Evolutionary conservation across 331 rosid species (phyloP).

Genomic region (Quercus lobata): DNA sequence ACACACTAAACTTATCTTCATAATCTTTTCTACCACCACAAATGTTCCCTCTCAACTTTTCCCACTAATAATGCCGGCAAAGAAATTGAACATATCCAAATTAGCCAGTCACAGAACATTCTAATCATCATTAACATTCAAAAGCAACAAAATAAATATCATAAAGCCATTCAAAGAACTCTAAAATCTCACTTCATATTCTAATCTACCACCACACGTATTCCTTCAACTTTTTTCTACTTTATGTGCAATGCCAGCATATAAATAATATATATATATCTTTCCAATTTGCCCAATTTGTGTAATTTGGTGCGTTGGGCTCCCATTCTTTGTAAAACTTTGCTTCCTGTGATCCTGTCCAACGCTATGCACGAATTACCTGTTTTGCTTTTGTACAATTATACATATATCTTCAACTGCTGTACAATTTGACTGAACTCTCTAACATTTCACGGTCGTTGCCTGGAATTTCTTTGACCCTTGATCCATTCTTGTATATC

Average conservation of each 20-base stretch:
- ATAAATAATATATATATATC: background rate
- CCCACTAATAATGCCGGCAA: too few species aligned
- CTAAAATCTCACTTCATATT: background rate
- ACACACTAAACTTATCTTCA: too few species aligned
- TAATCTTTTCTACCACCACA: too few species aligned
- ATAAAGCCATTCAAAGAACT: background rate
- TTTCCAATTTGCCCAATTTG: background rate
- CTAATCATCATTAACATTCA: background rate
- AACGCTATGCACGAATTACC: background rate
- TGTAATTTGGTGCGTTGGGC: background rate
- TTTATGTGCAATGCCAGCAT: background rate
- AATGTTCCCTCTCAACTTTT: too few species aligned
- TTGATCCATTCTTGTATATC: conserved; percentile 83
- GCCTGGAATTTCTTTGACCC: conserved; percentile 69
- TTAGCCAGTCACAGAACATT: too few species aligned
- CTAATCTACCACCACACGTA: background rate
- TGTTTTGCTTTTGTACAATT: conserved; percentile 3
- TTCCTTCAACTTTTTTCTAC: background rate
- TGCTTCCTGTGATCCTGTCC: background rate
- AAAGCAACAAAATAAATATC: background rate
- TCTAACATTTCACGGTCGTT: conserved; percentile 56
- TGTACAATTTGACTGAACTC: conserved; percentile 68
- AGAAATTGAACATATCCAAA: too few species aligned
- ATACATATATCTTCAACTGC: conserved; percentile 41
- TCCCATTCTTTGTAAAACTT: background rate